Conservation (phyloP, 106 monocot genomes). For the Dioscorea alata region DNA sequence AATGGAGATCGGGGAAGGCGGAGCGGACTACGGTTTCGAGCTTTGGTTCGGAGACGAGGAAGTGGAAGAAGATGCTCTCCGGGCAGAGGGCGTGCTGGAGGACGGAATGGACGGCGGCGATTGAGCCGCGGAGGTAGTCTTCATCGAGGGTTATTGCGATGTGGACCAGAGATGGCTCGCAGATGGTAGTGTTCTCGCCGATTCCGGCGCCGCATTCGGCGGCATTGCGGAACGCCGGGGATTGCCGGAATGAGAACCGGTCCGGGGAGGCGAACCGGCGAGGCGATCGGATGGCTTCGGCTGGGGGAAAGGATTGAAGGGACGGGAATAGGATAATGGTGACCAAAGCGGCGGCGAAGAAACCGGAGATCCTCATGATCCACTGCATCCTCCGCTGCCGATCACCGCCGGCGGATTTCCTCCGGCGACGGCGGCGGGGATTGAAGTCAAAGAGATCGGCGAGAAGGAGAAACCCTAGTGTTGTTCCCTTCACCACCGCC, state of each 20-base stretch:
- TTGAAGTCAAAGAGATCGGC: background rate
- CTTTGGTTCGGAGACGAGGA: constrained; percentile 55
- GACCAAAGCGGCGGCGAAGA: constrained; percentile 60
- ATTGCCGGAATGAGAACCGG: constrained; percentile 28
- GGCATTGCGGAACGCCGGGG: constrained; percentile 74
- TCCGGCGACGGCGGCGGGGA: background rate
- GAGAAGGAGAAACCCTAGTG: background rate
- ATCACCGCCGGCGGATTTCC: background rate
- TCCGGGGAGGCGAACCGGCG: constrained; percentile 8
- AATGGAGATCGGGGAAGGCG: constrained; percentile 70
- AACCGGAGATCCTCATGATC: constrained; percentile 62
- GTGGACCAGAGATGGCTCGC: constrained; percentile 75
- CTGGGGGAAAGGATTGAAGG: constrained; percentile 85
- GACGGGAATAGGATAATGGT: constrained; percentile 76
- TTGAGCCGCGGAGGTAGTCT: constrained; percentile 83
- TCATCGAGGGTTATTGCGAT: constrained; percentile 90
- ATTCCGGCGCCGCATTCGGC: constrained; percentile 33
- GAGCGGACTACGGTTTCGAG: constrained; percentile 62
- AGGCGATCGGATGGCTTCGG: constrained; percentile 68
- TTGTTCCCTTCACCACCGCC: too few relatives aligned
- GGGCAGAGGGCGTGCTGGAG: constrained; percentile 79
- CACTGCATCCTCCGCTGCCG: constrained; percentile 50
- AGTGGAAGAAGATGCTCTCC: constrained; percentile 95
- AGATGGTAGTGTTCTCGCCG: constrained; percentile 26
- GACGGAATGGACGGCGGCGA: constrained; percentile 94